Percentiles rank a stretch among this genome's conserved stretches.
Conservation (phyloP, 306 rosid species). For the Leucaena leucocephala region DNA sequence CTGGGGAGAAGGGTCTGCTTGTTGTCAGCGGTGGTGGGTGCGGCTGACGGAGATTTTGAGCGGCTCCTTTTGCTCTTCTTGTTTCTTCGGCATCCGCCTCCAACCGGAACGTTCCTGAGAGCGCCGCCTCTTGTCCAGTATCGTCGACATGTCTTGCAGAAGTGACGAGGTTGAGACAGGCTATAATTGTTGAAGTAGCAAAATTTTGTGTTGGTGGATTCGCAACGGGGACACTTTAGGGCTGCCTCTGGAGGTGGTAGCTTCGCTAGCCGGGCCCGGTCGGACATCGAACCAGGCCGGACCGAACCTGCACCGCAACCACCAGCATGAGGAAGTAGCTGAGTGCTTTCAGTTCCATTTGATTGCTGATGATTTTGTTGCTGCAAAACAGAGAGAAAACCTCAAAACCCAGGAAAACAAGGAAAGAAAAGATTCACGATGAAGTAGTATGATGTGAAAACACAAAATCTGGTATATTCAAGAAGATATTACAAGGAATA, state of each 20-base stretch:
- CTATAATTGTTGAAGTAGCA: conserved; percentile 91
- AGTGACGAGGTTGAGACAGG: conserved; percentile 92
- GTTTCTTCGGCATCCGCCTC: conserved; percentile 91
- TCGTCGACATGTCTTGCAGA: conserved; percentile 89
- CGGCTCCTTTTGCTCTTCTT: conserved; percentile 75
- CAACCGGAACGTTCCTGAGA: conserved; percentile 86
- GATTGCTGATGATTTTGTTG: conserved; percentile 57
- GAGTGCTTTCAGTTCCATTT: conserved; percentile 48
- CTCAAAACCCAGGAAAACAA: background rate
- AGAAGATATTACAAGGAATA: conserved; percentile 67
- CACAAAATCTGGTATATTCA: conserved; percentile 72
- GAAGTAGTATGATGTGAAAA: conserved; percentile 26
- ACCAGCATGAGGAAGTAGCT: conserved; percentile 49
- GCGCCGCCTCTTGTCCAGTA: conserved; percentile 96
- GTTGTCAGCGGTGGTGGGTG: conserved; percentile 19
- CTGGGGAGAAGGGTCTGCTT: conserved; percentile 39
- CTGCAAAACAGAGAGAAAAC: conserved; percentile 44
- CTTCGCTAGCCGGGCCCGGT: conserved; percentile 82
- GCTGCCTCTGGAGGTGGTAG: conserved; percentile 77
- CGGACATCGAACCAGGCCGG: conserved; percentile 84
- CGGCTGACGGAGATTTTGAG: conserved; percentile 62
- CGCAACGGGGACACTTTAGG: conserved; percentile 93
- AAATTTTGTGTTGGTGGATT: conserved; percentile 85
- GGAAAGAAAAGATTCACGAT: background rate
- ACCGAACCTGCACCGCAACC: conserved; percentile 44